Conservation (phyloP, 2,329 filamentous ascomycete genomes). For the Scorias spongiosa region DNA sequence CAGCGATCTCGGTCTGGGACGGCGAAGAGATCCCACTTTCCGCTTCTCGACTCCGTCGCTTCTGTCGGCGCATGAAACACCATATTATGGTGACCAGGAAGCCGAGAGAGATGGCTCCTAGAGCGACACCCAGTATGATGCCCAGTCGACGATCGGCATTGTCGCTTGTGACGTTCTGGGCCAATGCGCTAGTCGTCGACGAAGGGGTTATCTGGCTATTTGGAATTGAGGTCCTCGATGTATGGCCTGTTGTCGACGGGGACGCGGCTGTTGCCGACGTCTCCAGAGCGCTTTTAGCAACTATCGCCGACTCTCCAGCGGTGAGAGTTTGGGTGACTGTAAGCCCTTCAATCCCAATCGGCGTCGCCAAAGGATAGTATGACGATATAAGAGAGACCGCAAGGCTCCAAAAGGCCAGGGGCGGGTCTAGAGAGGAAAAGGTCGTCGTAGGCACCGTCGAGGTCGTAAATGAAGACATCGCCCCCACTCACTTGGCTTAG, state of each 20-base stretch:
- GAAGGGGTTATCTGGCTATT: too few relatives aligned
- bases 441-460: background rate
- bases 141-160: constrained; percentile 5
- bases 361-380: constrained; percentile 5
- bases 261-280: too few relatives aligned
- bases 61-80: constrained; percentile 6
- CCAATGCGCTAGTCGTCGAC: constrained; percentile 1
- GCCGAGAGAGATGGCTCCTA: constrained; percentile 7
- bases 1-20: constrained; percentile 2
- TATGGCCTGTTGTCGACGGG: too few relatives aligned
- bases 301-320: constrained; percentile 7
- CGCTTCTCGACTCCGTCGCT: constrained; percentile 1
- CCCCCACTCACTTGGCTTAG: too few relatives aligned
- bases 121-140: constrained; percentile 8
- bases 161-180: constrained; percentile 1
- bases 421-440: constrained; percentile 1
- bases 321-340: constrained; percentile 8
- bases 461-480: background rate
- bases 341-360: constrained; percentile 3
- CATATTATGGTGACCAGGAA: constrained; percentile 5
- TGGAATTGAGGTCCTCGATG: too few relatives aligned
- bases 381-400: constrained; percentile 5
- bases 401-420: constrained; percentile 4
- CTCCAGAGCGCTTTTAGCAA: constrained; percentile 1
- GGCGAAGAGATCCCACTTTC: background rate